Evolutionary conservation across 495 filamentous ascomycete genomes (phyloP), one percentile per base, ranked within the genome.

Genomic region (Monascus purpureus): DNA sequence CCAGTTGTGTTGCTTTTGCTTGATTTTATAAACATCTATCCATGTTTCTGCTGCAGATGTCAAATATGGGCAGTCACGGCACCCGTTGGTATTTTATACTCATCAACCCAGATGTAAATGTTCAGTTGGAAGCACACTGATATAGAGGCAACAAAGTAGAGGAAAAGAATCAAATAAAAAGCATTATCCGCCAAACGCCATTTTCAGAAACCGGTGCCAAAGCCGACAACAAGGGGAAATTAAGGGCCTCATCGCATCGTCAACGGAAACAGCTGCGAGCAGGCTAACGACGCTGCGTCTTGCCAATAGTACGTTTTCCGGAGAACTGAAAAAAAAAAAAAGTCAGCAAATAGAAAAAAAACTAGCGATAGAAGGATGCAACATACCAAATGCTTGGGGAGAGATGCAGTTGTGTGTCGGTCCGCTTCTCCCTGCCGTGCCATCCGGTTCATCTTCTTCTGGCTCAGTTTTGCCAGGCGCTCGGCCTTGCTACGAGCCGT

Each of bases 371-470:
- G 18, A n/a, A 29, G 14, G 26, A 35, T 1, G 14, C 28, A 38
- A 68, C 75, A 46, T 70, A 94, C 84, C 72, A 97, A 69, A 63
- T 95, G 87, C 65, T 93, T 97, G 31, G 81, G 75, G 51, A 93
- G 59, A 26, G 78, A 66, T 6, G 77, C 77, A 33, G 77, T 76
- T 31, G 77, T 78, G 61, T 96, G 92, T 50, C 90, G 70, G 73
- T 97, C 90, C 23, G 85, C 86, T 65, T 97, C 90, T 61, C 90
- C 90, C 67, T 82, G 76, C 51, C 87, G 75, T 26, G 90, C 90
- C 81, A 92, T 88, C 38, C 88, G 69, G 64, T 97, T 96, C 86
- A 92, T 95, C 76, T 84, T 83, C 70, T 86, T 84, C 75, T 97
- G 90, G 41, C 77, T 68, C 47, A 97, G 55, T 69, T 94, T 96